Conservation (phyloP, 192 early-diverging fungal genomes). For the Coemansia sp. region DNA sequence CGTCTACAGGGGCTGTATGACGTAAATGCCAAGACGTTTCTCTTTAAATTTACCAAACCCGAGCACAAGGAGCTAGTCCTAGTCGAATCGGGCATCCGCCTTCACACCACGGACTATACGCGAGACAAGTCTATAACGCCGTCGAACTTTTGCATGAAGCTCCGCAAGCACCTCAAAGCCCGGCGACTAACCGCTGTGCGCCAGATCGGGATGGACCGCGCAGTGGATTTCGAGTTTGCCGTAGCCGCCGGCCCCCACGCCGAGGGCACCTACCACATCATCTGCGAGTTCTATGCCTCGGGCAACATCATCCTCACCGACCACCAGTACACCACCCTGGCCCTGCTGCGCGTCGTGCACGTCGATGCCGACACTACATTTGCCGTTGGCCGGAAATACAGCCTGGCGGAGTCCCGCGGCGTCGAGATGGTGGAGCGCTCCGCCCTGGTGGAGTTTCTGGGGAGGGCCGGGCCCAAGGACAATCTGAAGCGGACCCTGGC, state of each 20-base stretch:
- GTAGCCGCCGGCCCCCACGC: slow-evolving; percentile 30
- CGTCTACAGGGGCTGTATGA: slow-evolving; percentile 97
- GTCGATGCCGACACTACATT: slow-evolving; percentile 71
- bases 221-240: slow-evolving; percentile 92
- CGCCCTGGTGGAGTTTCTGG: slow-evolving; percentile 56
- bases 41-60: slow-evolving; percentile 92
- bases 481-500: slow-evolving; percentile 67
- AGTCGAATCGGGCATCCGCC: slow-evolving; percentile 89
- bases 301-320: slow-evolving; percentile 97
- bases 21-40: slow-evolving; percentile 81
- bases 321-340: slow-evolving; percentile 77
- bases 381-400: slow-evolving; percentile 82
- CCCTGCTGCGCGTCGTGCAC: slow-evolving; percentile 84
- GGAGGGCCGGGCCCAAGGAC: slow-evolving; percentile 61
- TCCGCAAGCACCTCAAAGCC: slow-evolving; percentile 90
- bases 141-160: slow-evolving; percentile 82
- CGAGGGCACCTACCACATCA: slow-evolving; percentile 65
- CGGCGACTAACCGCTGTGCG: slow-evolving; percentile 71
- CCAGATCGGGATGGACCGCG: slow-evolving; percentile 88
- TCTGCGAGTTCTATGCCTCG: slow-evolving; percentile 77
- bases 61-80: slow-evolving; percentile 85
- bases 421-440: slow-evolving; percentile 58
- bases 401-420: slow-evolving; percentile 36
- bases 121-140: slow-evolving; percentile 86
- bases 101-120: slow-evolving; percentile 87